These are phyloP conservation scores for Talaromyces ruber DNA, from an alignment of 495 filamentous ascomycete species.

Conservation along the genomic window DNA sequence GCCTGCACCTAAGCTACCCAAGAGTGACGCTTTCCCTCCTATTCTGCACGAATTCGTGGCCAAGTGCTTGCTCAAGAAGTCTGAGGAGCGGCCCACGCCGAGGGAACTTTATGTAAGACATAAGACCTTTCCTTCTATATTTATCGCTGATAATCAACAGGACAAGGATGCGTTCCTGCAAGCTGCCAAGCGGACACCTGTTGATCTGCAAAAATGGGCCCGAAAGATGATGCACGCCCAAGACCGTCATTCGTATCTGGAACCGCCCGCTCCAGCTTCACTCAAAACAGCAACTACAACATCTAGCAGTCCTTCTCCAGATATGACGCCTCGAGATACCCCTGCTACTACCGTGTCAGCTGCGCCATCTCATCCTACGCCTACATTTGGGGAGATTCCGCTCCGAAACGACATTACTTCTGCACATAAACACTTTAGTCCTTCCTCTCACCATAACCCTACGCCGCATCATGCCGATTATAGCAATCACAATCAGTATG, in stretches of 20 bases:
- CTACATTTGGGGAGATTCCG: slow-evolving; percentile 60
- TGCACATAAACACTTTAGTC: slow-evolving; percentile 16
- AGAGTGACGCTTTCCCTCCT: slow-evolving; percentile 91
- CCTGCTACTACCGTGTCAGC: slow-evolving; percentile 41
- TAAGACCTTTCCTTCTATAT: neutral
- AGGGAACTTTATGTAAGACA: slow-evolving; percentile 59
- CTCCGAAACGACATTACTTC: slow-evolving; percentile 33
- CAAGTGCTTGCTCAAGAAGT: slow-evolving; percentile 84
- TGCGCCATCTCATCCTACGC: slow-evolving; percentile 34
- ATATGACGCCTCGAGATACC: slow-evolving; percentile 27
- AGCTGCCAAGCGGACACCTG: slow-evolving; percentile 87
- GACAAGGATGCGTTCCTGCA: slow-evolving; percentile 89
- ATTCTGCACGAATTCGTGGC: slow-evolving; percentile 96
- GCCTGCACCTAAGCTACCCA: slow-evolving; percentile 82
- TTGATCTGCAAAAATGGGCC: slow-evolving; percentile 84
- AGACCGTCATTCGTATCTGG: slow-evolving; percentile 86
- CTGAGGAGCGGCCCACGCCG: slow-evolving; percentile 81
- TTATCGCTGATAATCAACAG: slow-evolving; percentile 27
- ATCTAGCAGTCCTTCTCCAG: slow-evolving; percentile 10
- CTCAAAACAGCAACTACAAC: slow-evolving; percentile 15
- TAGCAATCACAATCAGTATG: neutral
- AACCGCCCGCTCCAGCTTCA: slow-evolving; percentile 46
- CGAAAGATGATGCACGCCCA: slow-evolving; percentile 82
- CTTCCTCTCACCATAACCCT: slow-evolving; percentile 12
- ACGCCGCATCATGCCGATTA: neutral